A percentile compares a stretch with the other conserved stretches of the same genome.
Conservation (phyloP, 2,329 filamentous ascomycete species). For the Cercospora sojina region DNA sequence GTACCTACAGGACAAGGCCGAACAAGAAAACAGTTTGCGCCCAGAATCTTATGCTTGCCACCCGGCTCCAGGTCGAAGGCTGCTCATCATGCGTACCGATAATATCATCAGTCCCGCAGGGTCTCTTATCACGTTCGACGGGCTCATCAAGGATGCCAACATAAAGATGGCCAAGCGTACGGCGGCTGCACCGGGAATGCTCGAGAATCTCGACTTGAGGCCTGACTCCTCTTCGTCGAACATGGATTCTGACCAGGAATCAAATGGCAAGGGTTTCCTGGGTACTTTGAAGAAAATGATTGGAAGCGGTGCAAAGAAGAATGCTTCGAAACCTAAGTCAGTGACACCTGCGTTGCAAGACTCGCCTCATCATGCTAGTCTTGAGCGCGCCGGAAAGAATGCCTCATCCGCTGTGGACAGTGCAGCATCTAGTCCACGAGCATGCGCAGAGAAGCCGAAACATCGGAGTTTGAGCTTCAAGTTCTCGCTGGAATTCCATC, state of each 20-base stretch:
- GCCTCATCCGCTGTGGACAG: neutral
- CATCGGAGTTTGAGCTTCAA: constrained; percentile 67
- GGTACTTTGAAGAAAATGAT: constrained; percentile 40
- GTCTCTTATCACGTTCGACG: constrained; percentile 64
- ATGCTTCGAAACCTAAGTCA: constrained; percentile 27
- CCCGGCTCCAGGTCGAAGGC: constrained; percentile 78
- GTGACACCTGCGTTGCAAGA: constrained; percentile 22
- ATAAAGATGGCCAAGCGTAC: constrained; percentile 37
- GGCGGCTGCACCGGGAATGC: constrained; percentile 32
- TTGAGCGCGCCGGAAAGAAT: constrained; percentile 19
- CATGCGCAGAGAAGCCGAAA: constrained; percentile 22
- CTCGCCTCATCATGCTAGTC: neutral
- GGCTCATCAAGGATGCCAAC: constrained; percentile 48
- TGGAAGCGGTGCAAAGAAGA: constrained; percentile 29
- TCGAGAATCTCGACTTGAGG: constrained; percentile 32
- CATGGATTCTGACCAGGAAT: constrained; percentile 30
- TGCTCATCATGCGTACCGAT: constrained; percentile 87
- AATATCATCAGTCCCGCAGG: constrained; percentile 54
- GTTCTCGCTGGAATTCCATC: constrained; percentile 69
- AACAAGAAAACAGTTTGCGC: constrained; percentile 54
- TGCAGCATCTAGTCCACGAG: neutral
- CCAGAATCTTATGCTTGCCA: constrained; percentile 79
- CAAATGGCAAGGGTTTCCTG: constrained; percentile 34
- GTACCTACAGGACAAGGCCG: constrained; percentile 68
- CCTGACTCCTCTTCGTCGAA: constrained; percentile 33